These are phyloP conservation scores for Naganishia albida DNA, from an alignment of 1,284 basidiomycete genomes.

Conservation along the genomic window DNA sequence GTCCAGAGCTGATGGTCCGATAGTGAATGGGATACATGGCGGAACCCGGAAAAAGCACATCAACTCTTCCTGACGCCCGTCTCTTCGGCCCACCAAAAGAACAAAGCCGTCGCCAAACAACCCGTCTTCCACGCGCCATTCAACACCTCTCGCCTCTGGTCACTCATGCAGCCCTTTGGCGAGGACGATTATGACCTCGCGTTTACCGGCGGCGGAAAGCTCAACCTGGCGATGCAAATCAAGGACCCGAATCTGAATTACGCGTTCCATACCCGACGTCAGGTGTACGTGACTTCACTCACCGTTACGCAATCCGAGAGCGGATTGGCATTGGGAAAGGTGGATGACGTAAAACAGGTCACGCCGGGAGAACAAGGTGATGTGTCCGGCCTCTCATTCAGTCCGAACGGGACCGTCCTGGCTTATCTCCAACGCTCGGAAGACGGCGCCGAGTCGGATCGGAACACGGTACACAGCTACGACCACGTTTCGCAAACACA, in stretches of 20 bases:
- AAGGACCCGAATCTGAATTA: conserved; percentile 73
- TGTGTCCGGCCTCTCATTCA: conserved; percentile 69
- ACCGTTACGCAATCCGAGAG: conserved; percentile 49
- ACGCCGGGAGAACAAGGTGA: conserved; percentile 83
- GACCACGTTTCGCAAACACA: conserved; percentile 49
- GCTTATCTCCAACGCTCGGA: conserved; percentile 83
- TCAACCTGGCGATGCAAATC: conserved; percentile 74
- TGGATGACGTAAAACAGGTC: conserved; percentile 54
- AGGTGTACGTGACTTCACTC: conserved; percentile 55
- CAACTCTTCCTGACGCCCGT: conserved; percentile 69
- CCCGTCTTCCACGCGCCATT: conserved; percentile 34
- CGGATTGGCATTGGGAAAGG: too few relatives aligned
- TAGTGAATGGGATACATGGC: conserved; percentile 89
- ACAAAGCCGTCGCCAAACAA: background rate
- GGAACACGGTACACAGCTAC: conserved; percentile 70
- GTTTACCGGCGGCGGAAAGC: conserved; percentile 38
- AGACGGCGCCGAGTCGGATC: conserved; percentile 78
- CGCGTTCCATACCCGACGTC: conserved; percentile 60
- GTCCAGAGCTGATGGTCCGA: conserved; percentile 46
- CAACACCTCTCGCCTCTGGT: conserved; percentile 33
- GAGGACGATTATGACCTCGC: conserved; percentile 57
- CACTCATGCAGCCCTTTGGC: conserved; percentile 73
- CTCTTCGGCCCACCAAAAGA: conserved; percentile 44
- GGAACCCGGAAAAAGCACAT: conserved; percentile 67
- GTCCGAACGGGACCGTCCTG: conserved; percentile 65